Percentiles rank a stretch among this genome's conserved stretches.
These are phyloP conservation scores for Fusarium sp. DNA, from an alignment of 2,329 filamentous ascomycete species.

Conservation along the genomic window DNA sequence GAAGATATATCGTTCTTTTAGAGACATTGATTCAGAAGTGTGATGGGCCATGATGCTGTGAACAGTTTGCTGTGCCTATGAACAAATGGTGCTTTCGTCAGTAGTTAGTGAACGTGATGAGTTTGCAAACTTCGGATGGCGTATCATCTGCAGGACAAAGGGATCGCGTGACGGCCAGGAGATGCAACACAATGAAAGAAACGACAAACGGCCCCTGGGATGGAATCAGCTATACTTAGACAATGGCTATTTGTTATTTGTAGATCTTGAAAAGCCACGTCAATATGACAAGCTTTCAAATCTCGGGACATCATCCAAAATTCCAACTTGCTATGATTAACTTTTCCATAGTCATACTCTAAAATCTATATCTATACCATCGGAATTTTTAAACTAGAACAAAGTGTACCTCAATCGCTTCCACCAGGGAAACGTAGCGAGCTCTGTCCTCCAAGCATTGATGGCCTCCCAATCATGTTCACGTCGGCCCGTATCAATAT, in stretches of 20 bases:
- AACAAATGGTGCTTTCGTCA: not conserved
- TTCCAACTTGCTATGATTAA: not conserved
- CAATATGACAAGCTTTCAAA: not conserved
- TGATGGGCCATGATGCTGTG: not conserved
- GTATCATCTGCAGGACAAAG: not conserved
- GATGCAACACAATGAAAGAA: too few relatives aligned
- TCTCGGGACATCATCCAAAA: too few relatives aligned
- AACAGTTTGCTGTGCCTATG: not conserved
- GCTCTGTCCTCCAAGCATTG: slow-evolving; percentile 59
- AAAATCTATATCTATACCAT: not conserved
- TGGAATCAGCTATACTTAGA: too few relatives aligned
- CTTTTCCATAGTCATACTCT: not conserved
- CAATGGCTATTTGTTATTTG: too few relatives aligned
- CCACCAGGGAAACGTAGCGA: slow-evolving; percentile 63
- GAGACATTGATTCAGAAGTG: not conserved
- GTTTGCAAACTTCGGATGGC: too few relatives aligned
- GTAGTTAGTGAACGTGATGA: not conserved
- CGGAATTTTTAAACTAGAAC: not conserved
- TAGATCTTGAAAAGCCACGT: too few relatives aligned
- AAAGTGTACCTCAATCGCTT: slow-evolving; percentile 42
- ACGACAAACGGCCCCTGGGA: too few relatives aligned
- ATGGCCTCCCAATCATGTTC: slow-evolving; percentile 72
- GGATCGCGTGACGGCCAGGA: too few relatives aligned
- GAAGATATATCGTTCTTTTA: not conserved
- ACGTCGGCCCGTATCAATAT: slow-evolving; percentile 72